These are phyloP conservation scores for Hyparrhenia diplandra DNA, from an alignment of 176 grass and related monocot species.

Conservation along the genomic window DNA sequence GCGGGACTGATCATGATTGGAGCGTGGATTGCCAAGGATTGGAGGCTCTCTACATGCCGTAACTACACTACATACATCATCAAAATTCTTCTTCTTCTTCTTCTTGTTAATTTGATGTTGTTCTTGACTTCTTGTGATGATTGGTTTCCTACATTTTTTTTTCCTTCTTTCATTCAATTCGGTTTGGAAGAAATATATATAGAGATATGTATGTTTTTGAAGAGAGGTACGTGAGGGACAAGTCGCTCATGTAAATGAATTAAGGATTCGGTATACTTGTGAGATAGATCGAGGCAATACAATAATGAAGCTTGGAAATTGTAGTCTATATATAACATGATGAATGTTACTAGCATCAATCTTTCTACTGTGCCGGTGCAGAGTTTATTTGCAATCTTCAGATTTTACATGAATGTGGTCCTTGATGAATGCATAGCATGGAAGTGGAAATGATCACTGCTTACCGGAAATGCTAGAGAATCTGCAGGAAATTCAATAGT, in stretches of 20 bases:
- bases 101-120: not conserved
- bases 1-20: conserved; percentile 41
- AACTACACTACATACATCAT: not conserved
- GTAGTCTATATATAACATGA: not conserved
- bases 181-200: conserved; percentile 23
- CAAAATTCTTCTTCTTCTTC: not conserved
- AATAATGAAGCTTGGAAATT: conserved; percentile 42
- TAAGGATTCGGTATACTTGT: conserved; percentile 42
- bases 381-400: not conserved
- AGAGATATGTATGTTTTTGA: conserved; percentile 12
- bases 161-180: not conserved
- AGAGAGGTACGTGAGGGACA: conserved; percentile 2
- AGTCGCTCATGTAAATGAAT: conserved; percentile 31
- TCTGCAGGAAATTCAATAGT: not conserved
- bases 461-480: not conserved
- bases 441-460: not conserved
- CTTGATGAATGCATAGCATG: not conserved
- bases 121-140: conserved; percentile 32
- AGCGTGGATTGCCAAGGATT: conserved; percentile 49
- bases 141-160: conserved; percentile 11
- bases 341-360: not conserved
- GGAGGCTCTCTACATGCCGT: conserved; percentile 64
- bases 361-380: not conserved
- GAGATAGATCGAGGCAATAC: conserved; percentile 45
- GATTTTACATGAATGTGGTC: not conserved